These are phyloP conservation scores for Gymnopus androsaceus DNA, from an alignment of 1,284 basidiomycete species.

Conservation along the genomic window DNA sequence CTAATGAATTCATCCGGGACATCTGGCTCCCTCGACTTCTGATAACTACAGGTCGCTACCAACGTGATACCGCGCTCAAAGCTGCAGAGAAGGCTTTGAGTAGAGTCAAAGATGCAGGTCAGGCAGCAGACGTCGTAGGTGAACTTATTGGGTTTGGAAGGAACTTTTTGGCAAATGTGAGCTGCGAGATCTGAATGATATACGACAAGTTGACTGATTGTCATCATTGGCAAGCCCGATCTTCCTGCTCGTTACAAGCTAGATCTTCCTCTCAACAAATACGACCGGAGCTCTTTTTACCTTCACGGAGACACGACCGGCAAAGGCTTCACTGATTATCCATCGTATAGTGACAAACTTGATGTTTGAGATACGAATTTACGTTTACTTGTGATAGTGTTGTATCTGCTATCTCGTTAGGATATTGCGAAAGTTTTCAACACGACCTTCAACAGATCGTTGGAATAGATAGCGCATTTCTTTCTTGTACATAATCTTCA, in stretches of 20 bases:
- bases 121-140: not conserved
- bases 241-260: constrained; percentile 43
- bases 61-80: constrained; percentile 20
- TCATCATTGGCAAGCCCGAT: constrained; percentile 49
- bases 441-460: too few relatives aligned
- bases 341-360: too few relatives aligned
- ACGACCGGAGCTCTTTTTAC: constrained; percentile 33
- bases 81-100: not conserved
- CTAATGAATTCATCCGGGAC: constrained; percentile 31
- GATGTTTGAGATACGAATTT: too few relatives aligned
- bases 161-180: constrained; percentile 10
- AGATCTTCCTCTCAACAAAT: constrained; percentile 28
- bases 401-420: too few relatives aligned
- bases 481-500: too few relatives aligned
- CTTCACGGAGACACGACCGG: constrained; percentile 21
- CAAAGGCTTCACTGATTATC: constrained; percentile 41
- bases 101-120: constrained; percentile 10
- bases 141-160: constrained; percentile 13
- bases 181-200: too few relatives aligned
- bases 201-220: too few relatives aligned
- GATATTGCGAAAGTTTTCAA: too few relatives aligned
- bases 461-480: too few relatives aligned
- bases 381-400: too few relatives aligned
- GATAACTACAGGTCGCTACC: constrained; percentile 40
- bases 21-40: constrained; percentile 35